phyloP scores from a whole-genome alignment of 192 early-diverging fungal genomes.

The Rhizophagus prolifer region DNA sequence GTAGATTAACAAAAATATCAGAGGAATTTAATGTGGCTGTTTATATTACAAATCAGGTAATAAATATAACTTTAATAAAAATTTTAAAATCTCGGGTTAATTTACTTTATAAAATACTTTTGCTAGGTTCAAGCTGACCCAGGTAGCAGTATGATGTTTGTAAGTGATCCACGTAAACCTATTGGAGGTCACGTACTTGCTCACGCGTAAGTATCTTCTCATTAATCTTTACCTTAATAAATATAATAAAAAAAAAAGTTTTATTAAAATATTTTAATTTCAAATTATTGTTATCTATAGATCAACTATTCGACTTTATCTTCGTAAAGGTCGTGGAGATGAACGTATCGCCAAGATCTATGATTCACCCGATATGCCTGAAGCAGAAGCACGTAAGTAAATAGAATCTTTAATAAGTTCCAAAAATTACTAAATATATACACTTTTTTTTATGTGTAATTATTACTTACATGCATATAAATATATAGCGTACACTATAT shows the following conservation, averaged over 20 bases:
- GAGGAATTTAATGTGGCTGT: constrained; percentile 87
- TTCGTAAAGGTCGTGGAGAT: constrained; percentile 82
- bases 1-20: constrained; percentile 67
- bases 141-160: constrained; percentile 70
- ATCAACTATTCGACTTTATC: constrained; percentile 73
- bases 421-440: no score
- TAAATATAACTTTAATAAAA: not conserved
- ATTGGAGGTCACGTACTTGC: constrained; percentile 80
- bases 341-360: constrained; percentile 79
- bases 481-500: constrained; percentile 63
- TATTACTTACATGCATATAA: no score
- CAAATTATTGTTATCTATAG: constrained; percentile 32
- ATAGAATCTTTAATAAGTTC: not conserved
- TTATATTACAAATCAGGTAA: constrained; percentile 76
- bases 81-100: not conserved
- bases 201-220: constrained; percentile 41
- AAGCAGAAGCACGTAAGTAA: constrained; percentile 54
- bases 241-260: not conserved
- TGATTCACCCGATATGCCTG: constrained; percentile 80
- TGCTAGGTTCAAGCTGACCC: constrained; percentile 53
- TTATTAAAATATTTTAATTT: not conserved
- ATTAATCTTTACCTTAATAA: not conserved
- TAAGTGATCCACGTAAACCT: constrained; percentile 86
- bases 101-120: not conserved
- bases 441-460: no score